Percentiles rank a stretch among this genome's conserved stretches.
Evolutionary conservation across 2,329 filamentous ascomycete species (phyloP).

Genomic region (Aulographum hederae): DNA sequence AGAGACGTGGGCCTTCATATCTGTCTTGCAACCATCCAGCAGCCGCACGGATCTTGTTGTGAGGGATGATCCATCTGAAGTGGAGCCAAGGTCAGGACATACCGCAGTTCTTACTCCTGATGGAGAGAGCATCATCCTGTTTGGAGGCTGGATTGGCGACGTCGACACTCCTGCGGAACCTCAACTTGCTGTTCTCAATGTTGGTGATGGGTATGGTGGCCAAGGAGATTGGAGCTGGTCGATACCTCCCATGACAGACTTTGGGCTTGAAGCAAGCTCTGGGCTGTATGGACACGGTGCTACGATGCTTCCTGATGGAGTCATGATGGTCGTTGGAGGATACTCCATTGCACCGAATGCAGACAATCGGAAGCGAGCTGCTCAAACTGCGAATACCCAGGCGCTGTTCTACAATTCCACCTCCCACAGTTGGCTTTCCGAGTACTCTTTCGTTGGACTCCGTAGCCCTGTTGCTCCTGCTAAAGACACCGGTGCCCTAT

Average conservation of each 20-base stretch:
- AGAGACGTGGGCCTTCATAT: slow-evolving; percentile 68
- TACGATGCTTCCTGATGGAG: slow-evolving; percentile 38
- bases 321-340: slow-evolving; percentile 44
- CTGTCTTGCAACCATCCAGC: slow-evolving; percentile 32
- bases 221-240: slow-evolving; percentile 49
- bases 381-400: slow-evolving; percentile 19
- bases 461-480: slow-evolving; percentile 5
- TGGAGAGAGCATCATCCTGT: slow-evolving; percentile 56
- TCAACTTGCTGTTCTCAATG: slow-evolving; percentile 58
- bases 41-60: slow-evolving; percentile 37
- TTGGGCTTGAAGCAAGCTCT: not conserved
- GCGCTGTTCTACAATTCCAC: slow-evolving; percentile 43
- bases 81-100: slow-evolving; percentile 79
- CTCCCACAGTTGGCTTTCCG: slow-evolving; percentile 37
- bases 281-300: slow-evolving; percentile 45
- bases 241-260: slow-evolving; percentile 27
- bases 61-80: slow-evolving; percentile 26
- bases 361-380: slow-evolving; percentile 14
- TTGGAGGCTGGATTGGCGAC: slow-evolving; percentile 88
- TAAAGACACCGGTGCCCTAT: slow-evolving; percentile 15
- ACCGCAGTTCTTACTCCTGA: slow-evolving; percentile 67
- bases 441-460: slow-evolving; percentile 32
- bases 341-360: slow-evolving; percentile 28
- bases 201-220: slow-evolving; percentile 55
- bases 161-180: slow-evolving; percentile 58